Conservation (phyloP, 129 eudicot species). For the Smallanthus sonchifolius region DNA sequence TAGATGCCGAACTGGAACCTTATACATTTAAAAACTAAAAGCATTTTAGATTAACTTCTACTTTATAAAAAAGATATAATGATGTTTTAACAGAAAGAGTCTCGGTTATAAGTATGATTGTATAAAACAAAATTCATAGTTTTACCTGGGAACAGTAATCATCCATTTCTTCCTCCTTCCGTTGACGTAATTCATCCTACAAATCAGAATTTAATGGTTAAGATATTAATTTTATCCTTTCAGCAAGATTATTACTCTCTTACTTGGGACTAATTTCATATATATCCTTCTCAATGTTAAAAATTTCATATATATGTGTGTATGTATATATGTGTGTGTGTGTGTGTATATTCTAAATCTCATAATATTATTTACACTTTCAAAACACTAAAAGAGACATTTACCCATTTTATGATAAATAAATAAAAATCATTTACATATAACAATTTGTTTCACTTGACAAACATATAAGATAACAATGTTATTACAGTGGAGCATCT, state of each 20-base stretch:
- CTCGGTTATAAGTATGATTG: neutral
- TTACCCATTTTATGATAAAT: neutral
- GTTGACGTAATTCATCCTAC: slow-evolving; percentile 92
- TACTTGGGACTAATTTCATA: neutral
- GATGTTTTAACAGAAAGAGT: neutral
- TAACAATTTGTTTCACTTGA: neutral
- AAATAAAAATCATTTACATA: neutral
- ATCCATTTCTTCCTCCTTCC: slow-evolving; percentile 89
- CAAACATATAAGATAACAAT: neutral
- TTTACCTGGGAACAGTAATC: slow-evolving; percentile 94
- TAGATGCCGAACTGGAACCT: slow-evolving; percentile 92
- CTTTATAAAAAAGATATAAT: neutral
- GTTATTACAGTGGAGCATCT: neutral
- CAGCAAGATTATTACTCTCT: neutral
- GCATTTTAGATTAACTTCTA: neutral
- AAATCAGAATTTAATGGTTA: slow-evolving; percentile 11
- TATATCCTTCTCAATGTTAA: neutral
- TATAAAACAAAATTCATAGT: neutral
- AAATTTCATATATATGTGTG: neutral
- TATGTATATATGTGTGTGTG: neutral
- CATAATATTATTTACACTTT: neutral
- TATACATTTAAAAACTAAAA: slow-evolving; percentile 18
- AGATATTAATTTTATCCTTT: neutral
- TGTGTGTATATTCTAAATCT: neutral
- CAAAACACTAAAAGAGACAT: neutral